Evolutionary conservation across 1,139 yeast genomes (phyloP), one percentile per base, ranked within the genome.

Genomic region (Scheffersomyces stambukii): DNA sequence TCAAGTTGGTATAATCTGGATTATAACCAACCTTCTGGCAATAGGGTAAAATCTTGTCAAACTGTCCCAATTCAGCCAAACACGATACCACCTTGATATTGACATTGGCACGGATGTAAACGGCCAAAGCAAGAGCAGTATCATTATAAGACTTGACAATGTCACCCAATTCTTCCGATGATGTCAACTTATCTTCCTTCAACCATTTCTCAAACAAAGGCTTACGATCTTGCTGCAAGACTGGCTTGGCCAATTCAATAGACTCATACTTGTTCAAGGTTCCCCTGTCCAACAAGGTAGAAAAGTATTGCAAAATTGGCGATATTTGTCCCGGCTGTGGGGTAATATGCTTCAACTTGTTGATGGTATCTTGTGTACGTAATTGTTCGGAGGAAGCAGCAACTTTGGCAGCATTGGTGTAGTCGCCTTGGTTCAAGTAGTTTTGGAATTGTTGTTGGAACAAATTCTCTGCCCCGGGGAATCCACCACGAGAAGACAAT

Each of bases 251-350:
- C 46, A 93, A 77, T 60, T 93, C 98, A 45, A 93, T 75, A 17
- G 96, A 82, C 69, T 93, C 99, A 55, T 81, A 81, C 63, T 86
- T 81, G 70, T 93, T 93, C 50, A 93, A 72, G 29, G 94, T 75
- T 22, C 97, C 97, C 61, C 86, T 82, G 59, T 91, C 98, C 42
- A 93, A 75, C 47, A 93, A 68, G 38, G 93, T 86, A 23, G 94
- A 83, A 56, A 93, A 86, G 58, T 93, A 93, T 57, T 89, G 93
- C 52, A 93, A 68, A 43, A 93, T 82, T 31, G 98, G 98, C 27
- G 96, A 85, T 27, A 88, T 84, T 50, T 86, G 89, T 28, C 98
- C 98, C 24, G 96, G 96, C 40, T 86, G 83, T n/a, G 96, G 86
- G 43, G 93, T 95, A 37, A 91, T 72, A 50, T 79, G 79, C 62